Percentiles rank a stretch among this genome's conserved stretches.
These are phyloP conservation scores for Hygrophorus russula DNA, from an alignment of 768 basidiomycete genomes.

Conservation along the genomic window DNA sequence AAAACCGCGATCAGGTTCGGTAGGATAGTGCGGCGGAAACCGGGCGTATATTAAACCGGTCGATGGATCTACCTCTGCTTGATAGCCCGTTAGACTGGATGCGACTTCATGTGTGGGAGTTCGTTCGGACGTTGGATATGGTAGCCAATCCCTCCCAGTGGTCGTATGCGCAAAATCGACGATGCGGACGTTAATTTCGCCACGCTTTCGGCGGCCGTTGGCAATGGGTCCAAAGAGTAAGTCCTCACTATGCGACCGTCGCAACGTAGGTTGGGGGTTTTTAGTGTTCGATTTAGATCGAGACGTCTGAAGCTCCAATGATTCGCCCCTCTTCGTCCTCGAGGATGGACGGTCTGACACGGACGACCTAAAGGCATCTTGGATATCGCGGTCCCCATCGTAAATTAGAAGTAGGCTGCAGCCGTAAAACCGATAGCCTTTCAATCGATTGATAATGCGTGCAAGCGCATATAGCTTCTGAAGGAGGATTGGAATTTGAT, in stretches of 20 bases:
- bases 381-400: slow-evolving; percentile 86
- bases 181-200: slow-evolving; percentile 90
- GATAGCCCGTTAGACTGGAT: slow-evolving; percentile 63
- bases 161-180: slow-evolving; percentile 99
- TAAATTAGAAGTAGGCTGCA: slow-evolving; percentile 96
- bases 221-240: slow-evolving; percentile 55
- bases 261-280: slow-evolving; percentile 36
- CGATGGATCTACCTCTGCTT: slow-evolving; percentile 70
- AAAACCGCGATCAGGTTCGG: slow-evolving; percentile 89
- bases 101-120: slow-evolving; percentile 32
- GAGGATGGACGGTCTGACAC: slow-evolving; percentile 56
- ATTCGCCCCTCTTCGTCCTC: slow-evolving; percentile 67
- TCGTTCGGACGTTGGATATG: slow-evolving; percentile 39
- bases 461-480: slow-evolving; percentile 93
- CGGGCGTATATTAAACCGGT: slow-evolving; percentile 82
- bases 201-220: slow-evolving; percentile 64
- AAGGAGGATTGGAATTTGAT: slow-evolving; percentile 87
- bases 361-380: slow-evolving; percentile 58
- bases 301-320: slow-evolving; percentile 47
- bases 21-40: slow-evolving; percentile 87
- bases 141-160: slow-evolving; percentile 84
- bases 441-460: slow-evolving; percentile 76
- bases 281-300: slow-evolving; percentile 28
- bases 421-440: slow-evolving; percentile 97
- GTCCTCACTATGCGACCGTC: slow-evolving; percentile 76